These are phyloP conservation scores for Eragrostis curvula DNA, from an alignment of 176 grass and related monocot species.

Conservation along the genomic window DNA sequence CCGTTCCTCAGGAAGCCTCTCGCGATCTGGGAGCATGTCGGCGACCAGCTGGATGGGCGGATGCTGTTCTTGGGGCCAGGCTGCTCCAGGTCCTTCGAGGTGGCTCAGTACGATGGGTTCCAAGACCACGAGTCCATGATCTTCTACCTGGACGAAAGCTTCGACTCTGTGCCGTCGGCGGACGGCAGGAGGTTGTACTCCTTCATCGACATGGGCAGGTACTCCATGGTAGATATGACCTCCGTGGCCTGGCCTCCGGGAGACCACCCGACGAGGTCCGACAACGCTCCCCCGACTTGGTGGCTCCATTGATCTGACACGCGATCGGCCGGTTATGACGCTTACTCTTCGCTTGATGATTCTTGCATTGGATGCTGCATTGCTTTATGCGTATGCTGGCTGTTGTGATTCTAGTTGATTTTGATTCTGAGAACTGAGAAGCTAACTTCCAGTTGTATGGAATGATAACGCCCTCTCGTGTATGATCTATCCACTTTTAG, in stretches of 20 bases:
- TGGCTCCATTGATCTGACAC: conserved; percentile 49
- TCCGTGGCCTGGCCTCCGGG: conserved; percentile 21
- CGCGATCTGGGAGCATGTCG: conserved; percentile 5
- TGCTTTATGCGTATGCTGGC: conserved; percentile 3
- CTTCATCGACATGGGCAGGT: conserved; percentile 56
- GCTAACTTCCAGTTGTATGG: not conserved
- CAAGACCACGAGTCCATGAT: conserved; percentile 30
- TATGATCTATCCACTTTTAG: not conserved
- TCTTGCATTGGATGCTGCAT: conserved; percentile 19
- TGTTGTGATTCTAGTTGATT: not conserved
- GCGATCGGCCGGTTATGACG: not conserved
- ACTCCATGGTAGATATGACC: not conserved
- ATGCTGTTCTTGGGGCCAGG: conserved; percentile 52
- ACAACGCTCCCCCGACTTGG: conserved; percentile 47
- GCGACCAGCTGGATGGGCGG: conserved; percentile 19
- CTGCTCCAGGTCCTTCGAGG: conserved; percentile 51
- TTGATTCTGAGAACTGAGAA: not conserved
- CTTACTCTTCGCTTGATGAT: conserved; percentile 11
- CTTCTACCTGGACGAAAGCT: conserved; percentile 46
- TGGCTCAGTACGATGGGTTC: conserved; percentile 21
- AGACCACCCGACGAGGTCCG: conserved; percentile 3
- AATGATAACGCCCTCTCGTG: not conserved
- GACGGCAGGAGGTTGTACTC: conserved; percentile 15
- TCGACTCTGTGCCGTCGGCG: not conserved
- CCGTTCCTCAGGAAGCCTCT: not conserved